These are phyloP conservation scores for Trichoderma asperellum DNA, from an alignment of 2,329 filamentous ascomycete genomes.

Conservation along the genomic window DNA sequence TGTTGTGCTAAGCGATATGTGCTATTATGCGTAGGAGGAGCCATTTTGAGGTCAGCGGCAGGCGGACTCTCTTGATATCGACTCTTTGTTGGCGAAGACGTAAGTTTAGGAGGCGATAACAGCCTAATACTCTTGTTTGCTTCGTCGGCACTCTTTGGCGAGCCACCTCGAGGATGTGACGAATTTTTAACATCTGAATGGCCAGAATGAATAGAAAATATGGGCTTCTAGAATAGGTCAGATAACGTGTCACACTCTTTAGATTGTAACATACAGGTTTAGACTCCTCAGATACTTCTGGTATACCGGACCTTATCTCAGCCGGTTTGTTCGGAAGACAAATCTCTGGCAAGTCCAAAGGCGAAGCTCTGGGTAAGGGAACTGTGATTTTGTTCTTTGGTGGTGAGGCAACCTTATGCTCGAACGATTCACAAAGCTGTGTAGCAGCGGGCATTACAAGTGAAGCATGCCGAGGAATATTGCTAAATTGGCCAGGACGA, in stretches of 20 bases:
- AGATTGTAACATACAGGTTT: background rate
- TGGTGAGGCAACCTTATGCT: background rate
- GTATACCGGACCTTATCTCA: no score
- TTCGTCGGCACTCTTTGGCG: background rate
- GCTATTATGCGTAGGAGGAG: background rate
- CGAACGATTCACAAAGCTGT: background rate
- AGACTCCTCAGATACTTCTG: background rate
- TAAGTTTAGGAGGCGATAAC: background rate
- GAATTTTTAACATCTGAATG: background rate
- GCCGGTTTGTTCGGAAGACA: background rate
- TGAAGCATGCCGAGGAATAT: constrained; percentile 1
- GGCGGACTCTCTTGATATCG: background rate
- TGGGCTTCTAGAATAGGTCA: background rate
- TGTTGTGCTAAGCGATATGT: background rate
- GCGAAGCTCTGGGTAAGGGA: constrained; percentile 2
- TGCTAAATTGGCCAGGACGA: constrained; percentile 32
- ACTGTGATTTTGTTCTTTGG: constrained; percentile 31
- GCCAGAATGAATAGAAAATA: background rate
- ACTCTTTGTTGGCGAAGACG: background rate
- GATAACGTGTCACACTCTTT: background rate
- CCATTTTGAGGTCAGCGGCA: background rate
- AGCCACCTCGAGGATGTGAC: background rate
- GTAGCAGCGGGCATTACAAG: background rate
- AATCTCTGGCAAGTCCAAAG: constrained; percentile 1
- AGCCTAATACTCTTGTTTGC: background rate